Conservation (phyloP, 192 early-diverging fungal species). For the Coemansia sp. region DNA sequence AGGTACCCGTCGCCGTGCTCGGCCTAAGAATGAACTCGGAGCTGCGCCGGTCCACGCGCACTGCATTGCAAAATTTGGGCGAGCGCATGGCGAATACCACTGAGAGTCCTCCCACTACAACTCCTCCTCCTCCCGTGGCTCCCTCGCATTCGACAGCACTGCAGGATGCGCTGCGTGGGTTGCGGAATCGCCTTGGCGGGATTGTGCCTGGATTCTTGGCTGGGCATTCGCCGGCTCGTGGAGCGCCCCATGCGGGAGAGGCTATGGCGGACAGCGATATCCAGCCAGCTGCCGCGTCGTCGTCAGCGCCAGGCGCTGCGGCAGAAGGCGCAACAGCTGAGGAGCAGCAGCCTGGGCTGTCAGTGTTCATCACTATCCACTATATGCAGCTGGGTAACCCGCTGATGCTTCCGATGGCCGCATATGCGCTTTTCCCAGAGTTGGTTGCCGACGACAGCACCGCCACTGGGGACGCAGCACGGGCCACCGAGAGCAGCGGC, state of each 20-base stretch:
- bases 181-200: conserved; percentile 1
- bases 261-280: neutral
- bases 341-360: conserved; percentile 21
- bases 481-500: too few relatives aligned
- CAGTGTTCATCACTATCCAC: conserved; percentile 44
- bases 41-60: conserved; percentile 13
- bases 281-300: neutral
- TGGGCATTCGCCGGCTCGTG: too few relatives aligned
- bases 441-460: conserved; percentile 7
- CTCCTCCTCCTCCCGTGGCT: neutral
- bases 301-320: neutral
- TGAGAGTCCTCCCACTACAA: neutral
- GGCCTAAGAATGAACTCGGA: conserved; percentile 37
- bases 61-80: neutral
- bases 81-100: neutral
- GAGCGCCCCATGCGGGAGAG: too few relatives aligned
- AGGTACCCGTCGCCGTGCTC: conserved; percentile 36
- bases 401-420: conserved; percentile 35
- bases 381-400: conserved; percentile 43
- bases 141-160: neutral
- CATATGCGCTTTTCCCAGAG: conserved; percentile 44
- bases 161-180: neutral
- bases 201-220: conserved; percentile 4
- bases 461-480: too few relatives aligned
- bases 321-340: neutral